Conservation (phyloP, 2,329 filamentous ascomycete genomes). For the Exophiala sideris region DNA sequence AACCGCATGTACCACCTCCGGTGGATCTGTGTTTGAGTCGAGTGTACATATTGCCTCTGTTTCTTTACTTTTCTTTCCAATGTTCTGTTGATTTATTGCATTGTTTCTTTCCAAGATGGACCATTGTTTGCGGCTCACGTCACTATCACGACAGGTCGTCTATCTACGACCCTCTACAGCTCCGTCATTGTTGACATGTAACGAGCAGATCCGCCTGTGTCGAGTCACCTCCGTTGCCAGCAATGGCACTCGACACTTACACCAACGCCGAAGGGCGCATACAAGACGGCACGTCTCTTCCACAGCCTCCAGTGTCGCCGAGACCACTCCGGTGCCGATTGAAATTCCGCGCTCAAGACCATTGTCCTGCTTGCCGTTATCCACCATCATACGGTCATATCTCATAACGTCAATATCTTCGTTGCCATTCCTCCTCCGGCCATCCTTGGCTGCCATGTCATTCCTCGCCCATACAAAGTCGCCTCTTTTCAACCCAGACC, state of each 20-base stretch:
- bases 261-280: constrained; percentile 21
- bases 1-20: too few relatives aligned
- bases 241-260: neutral
- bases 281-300: constrained; percentile 22
- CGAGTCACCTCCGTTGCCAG: neutral
- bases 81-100: neutral
- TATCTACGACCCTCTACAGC: neutral
- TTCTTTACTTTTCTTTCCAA: neutral
- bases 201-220: neutral
- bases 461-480: constrained; percentile 67
- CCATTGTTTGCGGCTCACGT: constrained; percentile 1
- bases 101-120: constrained; percentile 7
- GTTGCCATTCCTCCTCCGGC: constrained; percentile 57
- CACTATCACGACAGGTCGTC: constrained; percentile 4
- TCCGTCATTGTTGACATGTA: neutral
- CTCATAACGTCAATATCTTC: constrained; percentile 28
- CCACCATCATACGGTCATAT: constrained; percentile 27
- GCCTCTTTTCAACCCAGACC: constrained; percentile 67
- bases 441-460: constrained; percentile 66
- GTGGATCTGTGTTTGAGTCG: neutral
- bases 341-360: constrained; percentile 14
- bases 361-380: constrained; percentile 26
- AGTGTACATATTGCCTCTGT: constrained; percentile 2
- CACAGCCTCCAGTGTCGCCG: constrained; percentile 8
- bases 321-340: neutral